Conservation (phyloP, 73 alveolate species). For the Durusdinium trenchii region DNA sequence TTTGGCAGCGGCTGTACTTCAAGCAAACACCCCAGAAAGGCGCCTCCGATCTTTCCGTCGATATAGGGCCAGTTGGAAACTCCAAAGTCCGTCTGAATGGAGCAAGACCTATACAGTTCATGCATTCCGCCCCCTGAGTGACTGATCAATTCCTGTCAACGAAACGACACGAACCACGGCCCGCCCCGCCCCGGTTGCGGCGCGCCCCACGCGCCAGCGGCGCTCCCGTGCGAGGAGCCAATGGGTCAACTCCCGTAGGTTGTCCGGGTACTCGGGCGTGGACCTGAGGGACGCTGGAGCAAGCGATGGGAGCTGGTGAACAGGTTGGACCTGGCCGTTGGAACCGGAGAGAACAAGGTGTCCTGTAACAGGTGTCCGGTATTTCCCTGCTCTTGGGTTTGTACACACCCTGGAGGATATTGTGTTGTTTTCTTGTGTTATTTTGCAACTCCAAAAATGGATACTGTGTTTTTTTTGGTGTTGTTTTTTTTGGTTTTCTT, state of each 20-base stretch:
- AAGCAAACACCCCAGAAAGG: no score
- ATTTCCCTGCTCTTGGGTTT: neutral
- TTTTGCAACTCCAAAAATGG: neutral
- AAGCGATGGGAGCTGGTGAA: neutral
- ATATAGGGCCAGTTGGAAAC: no score
- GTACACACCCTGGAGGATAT: neutral
- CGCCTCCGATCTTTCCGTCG: no score
- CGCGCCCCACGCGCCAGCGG: neutral
- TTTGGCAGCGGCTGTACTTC: no score
- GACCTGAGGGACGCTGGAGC: conserved; percentile 1
- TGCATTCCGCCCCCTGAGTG: no score
- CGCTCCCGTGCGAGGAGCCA: conserved; percentile 93
- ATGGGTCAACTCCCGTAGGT: conserved; percentile 78
- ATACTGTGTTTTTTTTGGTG: neutral
- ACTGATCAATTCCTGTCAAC: neutral
- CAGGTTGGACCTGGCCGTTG: neutral
- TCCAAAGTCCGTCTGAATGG: no score
- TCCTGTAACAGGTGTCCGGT: neutral
- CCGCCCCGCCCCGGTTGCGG: neutral
- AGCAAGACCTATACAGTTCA: no score
- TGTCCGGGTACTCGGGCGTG: conserved; percentile 34
- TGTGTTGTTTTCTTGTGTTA: neutral
- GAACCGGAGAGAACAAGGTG: neutral
- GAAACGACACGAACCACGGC: neutral
- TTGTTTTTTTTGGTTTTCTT: neutral